phyloP scores from a whole-genome alignment of 306 rosid genomes.

The Purshia tridentata region DNA sequence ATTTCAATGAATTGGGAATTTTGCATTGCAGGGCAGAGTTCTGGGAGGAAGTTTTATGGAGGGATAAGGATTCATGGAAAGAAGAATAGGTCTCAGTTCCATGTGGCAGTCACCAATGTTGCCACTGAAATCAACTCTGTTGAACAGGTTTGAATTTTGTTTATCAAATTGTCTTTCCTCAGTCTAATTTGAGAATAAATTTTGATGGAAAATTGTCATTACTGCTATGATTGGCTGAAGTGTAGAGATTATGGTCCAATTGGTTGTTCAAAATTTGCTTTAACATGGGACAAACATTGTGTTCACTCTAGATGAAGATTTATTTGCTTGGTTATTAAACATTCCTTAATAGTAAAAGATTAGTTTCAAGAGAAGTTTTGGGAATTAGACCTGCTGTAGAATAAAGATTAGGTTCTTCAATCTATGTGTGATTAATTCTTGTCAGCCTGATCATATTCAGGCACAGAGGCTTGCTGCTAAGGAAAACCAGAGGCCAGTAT shows the following conservation, averaged over 20 bases:
- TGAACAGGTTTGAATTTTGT: conserved; percentile 50
- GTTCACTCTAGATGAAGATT: conserved; percentile 16
- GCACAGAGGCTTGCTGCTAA: conserved; percentile 43
- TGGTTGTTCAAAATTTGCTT: neutral
- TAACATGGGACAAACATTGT: neutral
- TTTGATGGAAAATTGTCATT: neutral
- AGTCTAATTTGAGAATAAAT: neutral
- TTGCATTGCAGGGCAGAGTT: conserved; percentile 53
- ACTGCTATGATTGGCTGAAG: neutral
- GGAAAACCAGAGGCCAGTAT: conserved; percentile 86
- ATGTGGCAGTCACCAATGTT: conserved; percentile 63
- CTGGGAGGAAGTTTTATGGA: conserved; percentile 51
- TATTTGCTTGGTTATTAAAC: too few relatives aligned
- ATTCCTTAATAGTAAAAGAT: neutral
- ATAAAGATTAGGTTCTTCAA: conserved; percentile 1
- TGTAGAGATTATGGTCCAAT: neutral
- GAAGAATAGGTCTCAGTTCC: conserved; percentile 62
- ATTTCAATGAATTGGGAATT: conserved; percentile 16
- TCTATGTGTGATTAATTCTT: neutral
- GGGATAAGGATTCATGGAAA: conserved; percentile 54
- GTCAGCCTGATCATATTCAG: conserved; percentile 41
- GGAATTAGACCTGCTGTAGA: neutral
- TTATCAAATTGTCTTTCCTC: neutral
- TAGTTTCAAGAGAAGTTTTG: neutral
- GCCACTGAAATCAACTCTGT: conserved; percentile 79